Evolutionary conservation across 2,329 filamentous ascomycete genomes (phyloP).

Genomic region (Colletotrichum acutatum): DNA sequence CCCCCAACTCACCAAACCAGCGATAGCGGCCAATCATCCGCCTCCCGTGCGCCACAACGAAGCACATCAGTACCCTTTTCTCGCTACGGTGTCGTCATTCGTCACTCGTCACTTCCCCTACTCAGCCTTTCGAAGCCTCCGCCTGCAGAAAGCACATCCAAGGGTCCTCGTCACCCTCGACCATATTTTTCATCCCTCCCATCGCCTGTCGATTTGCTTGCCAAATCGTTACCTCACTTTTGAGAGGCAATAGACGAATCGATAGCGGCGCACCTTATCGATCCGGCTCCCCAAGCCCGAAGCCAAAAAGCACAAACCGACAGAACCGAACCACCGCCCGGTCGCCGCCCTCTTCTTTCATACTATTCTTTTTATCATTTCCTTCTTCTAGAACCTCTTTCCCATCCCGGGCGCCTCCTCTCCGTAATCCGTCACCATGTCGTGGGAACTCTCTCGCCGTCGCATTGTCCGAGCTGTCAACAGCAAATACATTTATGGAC

Average conservation of each 20-base stretch:
- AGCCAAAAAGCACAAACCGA: background rate
- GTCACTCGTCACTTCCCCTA: background rate
- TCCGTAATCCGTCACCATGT: constrained; percentile 52
- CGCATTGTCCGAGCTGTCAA: constrained; percentile 74
- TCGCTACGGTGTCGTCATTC: constrained; percentile 33
- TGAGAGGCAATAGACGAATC: constrained; percentile 18
- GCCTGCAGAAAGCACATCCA: constrained; percentile 25
- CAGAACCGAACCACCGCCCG: constrained; percentile 9
- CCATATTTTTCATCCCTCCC: background rate
- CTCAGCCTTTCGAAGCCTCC: constrained; percentile 27
- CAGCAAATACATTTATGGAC: constrained; percentile 78
- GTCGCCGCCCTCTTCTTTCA: background rate
- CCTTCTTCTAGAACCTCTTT: background rate
- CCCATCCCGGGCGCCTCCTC: constrained; percentile 37
- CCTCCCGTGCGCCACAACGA: constrained; percentile 16
- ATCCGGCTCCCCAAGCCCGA: background rate
- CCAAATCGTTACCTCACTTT: constrained; percentile 22
- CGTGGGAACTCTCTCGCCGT: constrained; percentile 68
- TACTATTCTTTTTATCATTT: background rate
- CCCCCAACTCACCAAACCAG: background rate
- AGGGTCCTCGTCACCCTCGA: background rate
- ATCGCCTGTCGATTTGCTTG: background rate
- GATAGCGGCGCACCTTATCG: constrained; percentile 11
- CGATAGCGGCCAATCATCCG: constrained; percentile 23
- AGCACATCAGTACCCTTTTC: background rate